These are phyloP conservation scores for Jamesozyma gamospora DNA, from an alignment of 805 yeast genomes.

Conservation along the genomic window DNA sequence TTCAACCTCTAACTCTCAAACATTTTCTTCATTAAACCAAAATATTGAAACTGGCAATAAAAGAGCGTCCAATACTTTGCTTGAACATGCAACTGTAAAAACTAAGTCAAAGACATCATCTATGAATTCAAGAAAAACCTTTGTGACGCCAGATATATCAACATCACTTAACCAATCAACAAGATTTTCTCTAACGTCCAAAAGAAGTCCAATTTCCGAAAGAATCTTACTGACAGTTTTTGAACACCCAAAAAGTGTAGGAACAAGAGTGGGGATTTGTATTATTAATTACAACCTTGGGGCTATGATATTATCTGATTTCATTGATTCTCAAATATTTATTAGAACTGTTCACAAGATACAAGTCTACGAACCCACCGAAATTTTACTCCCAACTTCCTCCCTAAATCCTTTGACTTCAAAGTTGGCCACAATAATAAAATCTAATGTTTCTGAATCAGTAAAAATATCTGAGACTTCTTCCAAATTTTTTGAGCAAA, in stretches of 20 bases:
- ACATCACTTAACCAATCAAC: neutral
- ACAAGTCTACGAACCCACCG: slow-evolving; percentile 28
- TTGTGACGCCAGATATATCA: neutral
- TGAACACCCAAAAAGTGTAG: slow-evolving; percentile 21
- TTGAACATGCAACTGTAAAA: no score
- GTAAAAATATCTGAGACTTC: slow-evolving; percentile 21
- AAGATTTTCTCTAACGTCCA: neutral
- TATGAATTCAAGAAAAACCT: no score
- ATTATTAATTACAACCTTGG: slow-evolving; percentile 33
- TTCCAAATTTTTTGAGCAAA: slow-evolving; percentile 19
- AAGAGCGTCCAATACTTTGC: no score
- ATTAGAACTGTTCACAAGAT: slow-evolving; percentile 37
- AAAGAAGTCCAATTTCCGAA: slow-evolving; percentile 1
- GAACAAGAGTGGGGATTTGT: slow-evolving; percentile 33
- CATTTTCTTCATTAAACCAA: no score
- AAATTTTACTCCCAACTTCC: slow-evolving; percentile 29
- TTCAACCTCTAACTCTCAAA: neutral
- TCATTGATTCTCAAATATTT: slow-evolving; percentile 37
- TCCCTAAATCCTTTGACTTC: slow-evolving; percentile 22
- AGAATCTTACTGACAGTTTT: slow-evolving; percentile 22
- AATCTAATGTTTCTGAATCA: slow-evolving; percentile 22
- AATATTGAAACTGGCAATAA: no score
- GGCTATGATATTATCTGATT: slow-evolving; percentile 29
- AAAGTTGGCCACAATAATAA: slow-evolving; percentile 31
- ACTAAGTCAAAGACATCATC: no score